Evolutionary conservation across 108 stramenopile genomes (phyloP).

Genomic region (Hondaea fermentalgiana): DNA sequence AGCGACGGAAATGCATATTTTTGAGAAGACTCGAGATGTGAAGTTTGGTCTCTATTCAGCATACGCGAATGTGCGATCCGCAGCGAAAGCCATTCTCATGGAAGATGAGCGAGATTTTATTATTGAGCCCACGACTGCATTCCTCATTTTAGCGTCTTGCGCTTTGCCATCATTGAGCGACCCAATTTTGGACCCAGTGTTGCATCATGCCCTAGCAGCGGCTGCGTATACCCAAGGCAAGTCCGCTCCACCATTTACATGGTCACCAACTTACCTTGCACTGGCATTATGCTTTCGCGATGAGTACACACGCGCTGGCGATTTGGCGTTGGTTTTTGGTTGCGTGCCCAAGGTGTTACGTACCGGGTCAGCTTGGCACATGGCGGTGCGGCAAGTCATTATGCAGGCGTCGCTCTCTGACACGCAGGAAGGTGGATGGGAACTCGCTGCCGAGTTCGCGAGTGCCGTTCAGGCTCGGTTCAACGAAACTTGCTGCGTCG

Average conservation of each 20-base stretch:
- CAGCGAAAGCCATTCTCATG: not conserved
- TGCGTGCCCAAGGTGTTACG: not conserved
- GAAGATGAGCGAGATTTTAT: not conserved
- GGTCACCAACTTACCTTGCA: not conserved
- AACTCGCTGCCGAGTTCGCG: not conserved
- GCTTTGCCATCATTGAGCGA: not conserved
- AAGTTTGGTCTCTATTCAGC: not conserved
- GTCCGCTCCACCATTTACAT: not conserved
- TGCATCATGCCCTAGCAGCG: not conserved
- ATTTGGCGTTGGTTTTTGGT: not conserved
- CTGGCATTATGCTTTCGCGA: not conserved
- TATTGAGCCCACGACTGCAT: not conserved
- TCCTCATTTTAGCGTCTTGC: not conserved
- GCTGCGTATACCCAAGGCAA: not conserved
- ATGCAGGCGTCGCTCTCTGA: not conserved
- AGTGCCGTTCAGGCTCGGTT: not conserved
- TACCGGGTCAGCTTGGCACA: not conserved
- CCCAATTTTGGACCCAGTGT: not conserved
- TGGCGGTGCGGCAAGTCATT: not conserved
- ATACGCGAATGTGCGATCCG: not conserved
- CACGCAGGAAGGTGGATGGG: not conserved
- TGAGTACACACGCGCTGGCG: not conserved
- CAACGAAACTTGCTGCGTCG: not conserved
- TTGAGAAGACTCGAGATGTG: not conserved
- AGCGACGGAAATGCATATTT: not conserved